Evolutionary conservation across 208 protist species (phyloP).

Genomic region (Crithidia expoeki): DNA sequence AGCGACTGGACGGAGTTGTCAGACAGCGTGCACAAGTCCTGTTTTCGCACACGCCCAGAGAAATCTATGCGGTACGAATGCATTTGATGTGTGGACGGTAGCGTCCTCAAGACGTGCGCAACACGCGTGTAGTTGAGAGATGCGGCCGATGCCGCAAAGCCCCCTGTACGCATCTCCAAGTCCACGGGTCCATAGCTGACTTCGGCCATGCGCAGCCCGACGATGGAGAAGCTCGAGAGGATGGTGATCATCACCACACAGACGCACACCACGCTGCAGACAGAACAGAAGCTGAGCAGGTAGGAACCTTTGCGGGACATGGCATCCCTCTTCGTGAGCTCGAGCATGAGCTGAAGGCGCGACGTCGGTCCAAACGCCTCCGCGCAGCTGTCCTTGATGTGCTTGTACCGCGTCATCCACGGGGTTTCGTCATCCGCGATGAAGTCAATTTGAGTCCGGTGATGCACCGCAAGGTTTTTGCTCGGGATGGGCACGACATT

Average conservation of each 20-base stretch:
- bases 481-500: neutral
- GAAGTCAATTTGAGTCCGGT: constrained; percentile 24
- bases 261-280: constrained; percentile 64
- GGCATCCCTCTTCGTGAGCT: constrained; percentile 35
- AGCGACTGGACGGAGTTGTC: constrained; percentile 9
- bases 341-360: constrained; percentile 35
- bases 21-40: constrained; percentile 6
- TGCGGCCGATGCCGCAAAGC: constrained; percentile 12
- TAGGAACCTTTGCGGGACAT: constrained; percentile 45
- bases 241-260: constrained; percentile 62
- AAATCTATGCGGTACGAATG: constrained; percentile 25
- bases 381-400: neutral
- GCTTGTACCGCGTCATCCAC: neutral
- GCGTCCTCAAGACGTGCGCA: neutral
- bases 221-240: constrained; percentile 60
- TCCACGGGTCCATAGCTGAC: constrained; percentile 45
- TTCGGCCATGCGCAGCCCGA: constrained; percentile 74
- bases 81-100: neutral
- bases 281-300: constrained; percentile 62
- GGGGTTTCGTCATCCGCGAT: constrained; percentile 13
- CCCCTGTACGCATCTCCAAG: constrained; percentile 48
- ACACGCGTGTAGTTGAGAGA: constrained; percentile 50
- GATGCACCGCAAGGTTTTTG: neutral
- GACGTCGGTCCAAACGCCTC: constrained; percentile 13
- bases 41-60: neutral